A percentile compares a stretch with the other conserved stretches of the same genome.
Conservation (phyloP, 148 eudicot genomes). For the Euryodendron excelsum region DNA sequence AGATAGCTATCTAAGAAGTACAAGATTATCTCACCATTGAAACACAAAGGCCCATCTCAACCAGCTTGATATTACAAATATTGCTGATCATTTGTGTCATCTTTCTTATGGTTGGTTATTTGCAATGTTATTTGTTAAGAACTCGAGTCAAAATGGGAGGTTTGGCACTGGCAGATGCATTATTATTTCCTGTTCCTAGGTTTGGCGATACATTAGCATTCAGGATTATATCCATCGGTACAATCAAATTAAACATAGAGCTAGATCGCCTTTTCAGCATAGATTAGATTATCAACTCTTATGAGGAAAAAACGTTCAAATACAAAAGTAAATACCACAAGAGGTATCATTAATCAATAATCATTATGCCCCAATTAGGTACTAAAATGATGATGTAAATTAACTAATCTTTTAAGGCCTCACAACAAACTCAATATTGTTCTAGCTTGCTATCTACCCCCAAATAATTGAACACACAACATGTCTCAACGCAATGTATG, state of each 20-base stretch:
- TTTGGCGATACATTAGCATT: neutral
- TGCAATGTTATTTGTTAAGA: neutral
- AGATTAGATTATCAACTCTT: neutral
- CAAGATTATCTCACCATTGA: neutral
- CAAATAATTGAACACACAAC: too few species aligned
- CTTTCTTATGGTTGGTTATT: neutral
- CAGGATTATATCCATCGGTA: neutral
- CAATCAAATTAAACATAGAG: neutral
- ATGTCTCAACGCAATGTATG: neutral
- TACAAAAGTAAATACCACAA: too few species aligned
- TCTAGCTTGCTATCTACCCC: too few species aligned
- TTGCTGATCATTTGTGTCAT: conserved; percentile 1
- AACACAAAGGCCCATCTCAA: neutral
- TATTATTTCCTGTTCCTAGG: neutral
- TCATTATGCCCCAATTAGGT: neutral
- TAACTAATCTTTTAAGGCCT: neutral
- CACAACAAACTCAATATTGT: neutral
- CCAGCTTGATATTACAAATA: neutral
- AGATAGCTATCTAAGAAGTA: neutral
- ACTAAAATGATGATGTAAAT: neutral
- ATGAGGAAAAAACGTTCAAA: too few species aligned
- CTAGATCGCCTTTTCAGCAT: neutral
- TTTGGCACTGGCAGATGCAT: neutral
- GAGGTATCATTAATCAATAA: too few species aligned
- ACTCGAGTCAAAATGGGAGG: neutral